Base-by-base conservation (phyloP, 805 yeast genomes). In the Wickerhamiella cacticola region DNA sequence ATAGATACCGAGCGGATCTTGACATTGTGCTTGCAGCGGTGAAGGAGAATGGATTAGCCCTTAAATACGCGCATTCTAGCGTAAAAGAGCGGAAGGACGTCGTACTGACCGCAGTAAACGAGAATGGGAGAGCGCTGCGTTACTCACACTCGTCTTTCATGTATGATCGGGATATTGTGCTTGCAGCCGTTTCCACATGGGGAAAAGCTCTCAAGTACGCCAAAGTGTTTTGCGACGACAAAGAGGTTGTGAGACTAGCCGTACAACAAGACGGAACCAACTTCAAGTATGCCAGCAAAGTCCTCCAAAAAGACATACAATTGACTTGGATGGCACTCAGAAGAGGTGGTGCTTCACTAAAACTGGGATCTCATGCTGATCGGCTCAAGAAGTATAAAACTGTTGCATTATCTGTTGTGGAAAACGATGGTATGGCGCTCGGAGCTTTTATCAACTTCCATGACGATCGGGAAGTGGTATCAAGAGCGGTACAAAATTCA, bases 1-100 rank as follows among this genome's bases (percentile, higher is more conserved):
- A 24, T 3, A 16, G 18, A 9, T 29, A 24, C 28, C 24, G 21
- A 9, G 12, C 13, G 8, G 45, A 41, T 21, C 13, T 8, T 6
- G 36, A 41, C 12, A 29, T 41, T 29, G 35, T 41, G 38, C 26
- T 21, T 16, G 45, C 36, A n/a, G 35, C 45, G 3, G 45, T 41
- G 9, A 6, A 21, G 8, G 26, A 41, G 28, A 22, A 29, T 21
- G 45, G 46, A 2, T 6, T 13, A 2, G 47, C 41, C 8, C 35
- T 44, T 6, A 25, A 26, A 21, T 44, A 34, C 19, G 47, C 47
- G 2, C n/a, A 29, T 10, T 19, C 34, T 2, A 16, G 18, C 6
- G 28, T 35, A 2, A 28, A 31, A 15, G 35, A 13, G 13, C 16
- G 25, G n/a, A 26, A 35, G 26, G 16, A 24, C 10, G 19, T 44